Evolutionary conservation across 78 protist species (phyloP).

Genomic region (Protostelium mycophagum): DNA sequence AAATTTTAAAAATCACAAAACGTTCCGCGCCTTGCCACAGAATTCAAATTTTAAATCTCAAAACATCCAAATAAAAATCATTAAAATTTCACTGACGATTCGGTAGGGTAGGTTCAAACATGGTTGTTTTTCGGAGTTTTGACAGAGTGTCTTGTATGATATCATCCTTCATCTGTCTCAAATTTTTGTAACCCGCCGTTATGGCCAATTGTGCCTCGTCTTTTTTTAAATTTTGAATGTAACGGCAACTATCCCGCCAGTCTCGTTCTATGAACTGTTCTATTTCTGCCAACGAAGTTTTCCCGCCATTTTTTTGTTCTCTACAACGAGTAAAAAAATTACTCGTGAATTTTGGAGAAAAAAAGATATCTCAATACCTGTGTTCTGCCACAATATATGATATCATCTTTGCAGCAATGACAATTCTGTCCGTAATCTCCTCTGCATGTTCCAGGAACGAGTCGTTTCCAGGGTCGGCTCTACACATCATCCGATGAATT

Average conservation of each 20-base stretch:
- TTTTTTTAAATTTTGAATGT: no score
- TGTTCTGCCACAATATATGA: background rate
- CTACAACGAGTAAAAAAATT: background rate
- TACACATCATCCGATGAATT: background rate
- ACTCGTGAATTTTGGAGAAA: background rate
- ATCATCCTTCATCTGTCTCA: no score
- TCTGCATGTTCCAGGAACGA: background rate
- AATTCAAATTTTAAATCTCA: no score
- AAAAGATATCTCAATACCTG: background rate
- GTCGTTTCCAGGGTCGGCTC: background rate
- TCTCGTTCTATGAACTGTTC: background rate
- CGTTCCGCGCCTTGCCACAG: no score
- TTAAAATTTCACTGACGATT: background rate
- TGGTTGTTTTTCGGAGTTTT: background rate
- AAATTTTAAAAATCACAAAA: no score
- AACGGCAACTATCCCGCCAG: background rate
- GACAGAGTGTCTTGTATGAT: background rate
- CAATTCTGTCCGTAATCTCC: background rate
- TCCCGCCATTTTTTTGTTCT: constrained; percentile 1
- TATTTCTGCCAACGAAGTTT: background rate
- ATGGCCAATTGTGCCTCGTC: background rate
- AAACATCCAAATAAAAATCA: background rate
- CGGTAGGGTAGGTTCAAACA: background rate
- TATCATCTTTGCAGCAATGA: background rate
- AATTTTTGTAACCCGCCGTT: no score